Conservation (phyloP, 2,329 filamentous ascomycete genomes). For the Trichoderma sp. region DNA sequence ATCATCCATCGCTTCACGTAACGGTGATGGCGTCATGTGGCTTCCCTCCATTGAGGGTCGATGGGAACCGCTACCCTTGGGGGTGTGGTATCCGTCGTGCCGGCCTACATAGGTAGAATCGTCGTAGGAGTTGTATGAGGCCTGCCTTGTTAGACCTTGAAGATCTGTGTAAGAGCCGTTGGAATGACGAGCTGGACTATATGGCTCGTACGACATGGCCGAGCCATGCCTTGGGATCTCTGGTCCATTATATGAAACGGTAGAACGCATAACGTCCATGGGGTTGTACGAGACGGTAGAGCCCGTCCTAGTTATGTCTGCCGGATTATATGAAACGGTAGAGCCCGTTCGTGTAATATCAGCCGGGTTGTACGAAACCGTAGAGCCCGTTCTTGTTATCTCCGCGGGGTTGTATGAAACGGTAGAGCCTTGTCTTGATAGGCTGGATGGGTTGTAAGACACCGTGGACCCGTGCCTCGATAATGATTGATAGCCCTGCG, state of each 20-base stretch:
- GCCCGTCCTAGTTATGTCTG: neutral
- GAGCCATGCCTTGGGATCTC: slow-evolving; percentile 36
- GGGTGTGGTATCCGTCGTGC: slow-evolving; percentile 45
- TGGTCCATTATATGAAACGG: slow-evolving; percentile 31
- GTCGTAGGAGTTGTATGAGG: slow-evolving; percentile 41
- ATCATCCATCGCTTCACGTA: slow-evolving; percentile 95
- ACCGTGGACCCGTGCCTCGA: slow-evolving; percentile 35
- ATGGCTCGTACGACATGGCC: slow-evolving; percentile 32
- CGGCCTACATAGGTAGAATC: slow-evolving; percentile 29
- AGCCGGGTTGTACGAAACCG: slow-evolving; percentile 31
- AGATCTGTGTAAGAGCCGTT: slow-evolving; percentile 32
- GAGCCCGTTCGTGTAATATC: slow-evolving; percentile 37
- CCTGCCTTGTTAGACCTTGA: slow-evolving; percentile 35
- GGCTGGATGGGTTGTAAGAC: slow-evolving; percentile 32
- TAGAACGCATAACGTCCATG: slow-evolving; percentile 34
- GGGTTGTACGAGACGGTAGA: slow-evolving; percentile 32
- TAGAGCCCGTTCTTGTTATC: slow-evolving; percentile 27
- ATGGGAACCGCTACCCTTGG: slow-evolving; percentile 58
- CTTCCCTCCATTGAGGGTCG: slow-evolving; percentile 65
- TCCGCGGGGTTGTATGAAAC: slow-evolving; percentile 30
- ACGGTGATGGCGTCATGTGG: slow-evolving; percentile 80
- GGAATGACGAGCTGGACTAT: neutral
- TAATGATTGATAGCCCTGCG: slow-evolving; percentile 15
- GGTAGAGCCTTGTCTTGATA: slow-evolving; percentile 37
- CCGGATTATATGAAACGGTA: slow-evolving; percentile 32